Evolutionary conservation across 345 rosid species (phyloP).

Genomic region (Dovyalis caffra): DNA sequence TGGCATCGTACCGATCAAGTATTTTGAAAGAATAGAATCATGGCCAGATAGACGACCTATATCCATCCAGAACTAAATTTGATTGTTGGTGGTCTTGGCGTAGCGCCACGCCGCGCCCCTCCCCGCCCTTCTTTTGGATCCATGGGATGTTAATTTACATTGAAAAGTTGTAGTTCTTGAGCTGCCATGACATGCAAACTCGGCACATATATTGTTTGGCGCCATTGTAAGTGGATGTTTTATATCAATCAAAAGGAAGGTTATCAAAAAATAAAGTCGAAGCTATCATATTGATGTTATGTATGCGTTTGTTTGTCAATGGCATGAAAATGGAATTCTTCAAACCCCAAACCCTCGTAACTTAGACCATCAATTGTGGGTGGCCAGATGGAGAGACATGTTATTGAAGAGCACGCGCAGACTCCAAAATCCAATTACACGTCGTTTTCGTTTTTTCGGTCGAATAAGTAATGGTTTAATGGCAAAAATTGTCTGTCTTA

Average conservation of each 20-base stretch:
- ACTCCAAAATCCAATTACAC: no score
- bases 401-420: neutral
- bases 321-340: no score
- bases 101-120: no score
- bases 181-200: neutral
- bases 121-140: neutral
- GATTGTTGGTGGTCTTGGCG: neutral
- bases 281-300: neutral
- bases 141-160: neutral
- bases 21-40: no score
- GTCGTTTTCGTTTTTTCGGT: no score
- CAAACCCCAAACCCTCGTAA: no score
- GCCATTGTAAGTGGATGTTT: neutral
- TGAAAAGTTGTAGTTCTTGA: no score
- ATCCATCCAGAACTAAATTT: constrained; percentile 29
- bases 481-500: no score
- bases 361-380: no score
- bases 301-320: no score
- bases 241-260: neutral
- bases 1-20: constrained; percentile 50
- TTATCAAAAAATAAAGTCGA: neutral
- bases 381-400: no score
- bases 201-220: neutral
- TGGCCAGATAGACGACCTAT: constrained; percentile 61
- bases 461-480: no score